A percentile compares a stretch with the other conserved stretches of the same genome.
Conservation (phyloP, 129 eudicot species). For the Helianthus annuus region HanXRQr2.0-SUNRISE NC_035442.2:180712053-180712552, state of each 20-base stretch:
- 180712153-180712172: conserved; percentile 12
- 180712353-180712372: neutral
- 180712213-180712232: conserved; percentile 12
- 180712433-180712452: conserved; percentile 14
- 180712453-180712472: conserved; percentile 4
- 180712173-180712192: conserved; percentile 27
- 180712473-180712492: neutral
- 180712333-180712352: neutral
- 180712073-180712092: conserved; percentile 8
- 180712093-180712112: conserved; percentile 6
- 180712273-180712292: neutral
- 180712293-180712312: neutral
- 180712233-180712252: conserved; percentile 6
- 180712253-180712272: neutral
- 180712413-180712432: neutral
- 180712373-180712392: conserved; percentile 3
- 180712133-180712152: neutral
- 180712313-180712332: conserved; percentile 12
- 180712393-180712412: neutral
- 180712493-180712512: conserved; percentile 1
- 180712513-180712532: conserved; percentile 20
- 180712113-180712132: neutral
- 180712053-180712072: too few relatives aligned
- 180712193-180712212: conserved; percentile 2
- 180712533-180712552: neutral